Evolutionary conservation across 2,329 filamentous ascomycete genomes (phyloP), one percentile per base, ranked within the genome.

Genomic region (Immersiporthe knoxdaviesiana): DNA sequence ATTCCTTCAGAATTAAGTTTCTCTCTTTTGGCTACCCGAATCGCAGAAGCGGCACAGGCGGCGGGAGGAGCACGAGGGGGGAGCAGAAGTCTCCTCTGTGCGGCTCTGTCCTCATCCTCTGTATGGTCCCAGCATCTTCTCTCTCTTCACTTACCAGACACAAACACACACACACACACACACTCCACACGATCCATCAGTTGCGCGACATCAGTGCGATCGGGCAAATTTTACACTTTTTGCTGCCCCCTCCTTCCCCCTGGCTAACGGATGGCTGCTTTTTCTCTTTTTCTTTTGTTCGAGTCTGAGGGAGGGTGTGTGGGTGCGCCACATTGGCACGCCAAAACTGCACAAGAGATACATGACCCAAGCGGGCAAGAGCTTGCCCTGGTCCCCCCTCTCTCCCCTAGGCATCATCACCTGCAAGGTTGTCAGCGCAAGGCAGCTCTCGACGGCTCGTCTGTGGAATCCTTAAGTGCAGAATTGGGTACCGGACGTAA

Each of bases 261-360:
- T n/a, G 18, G 44, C 44, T 21, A 47, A 21, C 21, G 21, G 44
- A 47, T 30, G 44, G 24, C 64, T 18, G 21, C 41, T 14, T 24
- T 27, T 47, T 47, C 21, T n/a, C n/a, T n/a, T n/a, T 47, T n/a
- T 39, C 7, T 39, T 39, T 39, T 44, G 56, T 21, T 59, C 69
- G 69, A 68, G 69, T 70, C 69, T 66, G 58, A 59, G 35, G 58
- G 47, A 35, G 44, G 44, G 44, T 39, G 44, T 47, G 21, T 47
- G 21, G 64, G 58, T 66, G 54, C 62, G 37, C 47, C 66, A 56
- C 66, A 32, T 63, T 70, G 58, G 37, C 66, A 66, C 65, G 52
- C 68, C 54, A 68, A 32, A 37, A 63, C 27, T 70, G 61, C 61
- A 63, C 56, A 61, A 65, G 58, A 67, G 68, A 69, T 56, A 52